Evolutionary conservation across 2,329 filamentous ascomycete genomes (phyloP).

Genomic region (Raffaelea albimanens): DNA sequence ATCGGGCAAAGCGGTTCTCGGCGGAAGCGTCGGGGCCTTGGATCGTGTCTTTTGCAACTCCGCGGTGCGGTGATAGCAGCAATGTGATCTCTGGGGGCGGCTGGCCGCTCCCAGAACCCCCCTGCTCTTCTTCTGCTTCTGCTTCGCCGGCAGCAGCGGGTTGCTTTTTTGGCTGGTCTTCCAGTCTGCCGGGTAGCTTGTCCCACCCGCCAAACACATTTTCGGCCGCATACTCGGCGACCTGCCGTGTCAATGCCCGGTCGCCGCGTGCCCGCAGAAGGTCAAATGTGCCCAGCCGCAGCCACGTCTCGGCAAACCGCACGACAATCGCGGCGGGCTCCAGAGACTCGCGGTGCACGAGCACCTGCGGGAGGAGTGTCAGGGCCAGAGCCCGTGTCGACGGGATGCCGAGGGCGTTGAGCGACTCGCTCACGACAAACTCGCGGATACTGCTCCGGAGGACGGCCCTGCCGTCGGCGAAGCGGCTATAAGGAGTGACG

Average conservation of each 20-base stretch:
- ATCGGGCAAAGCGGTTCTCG: constrained; percentile 77
- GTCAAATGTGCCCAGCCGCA: constrained; percentile 93
- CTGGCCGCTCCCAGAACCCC: too few species aligned
- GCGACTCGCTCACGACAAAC: constrained; percentile 82
- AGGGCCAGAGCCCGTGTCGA: constrained; percentile 79
- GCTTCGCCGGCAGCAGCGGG: too few species aligned
- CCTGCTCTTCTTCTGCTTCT: too few species aligned
- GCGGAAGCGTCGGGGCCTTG: constrained; percentile 30
- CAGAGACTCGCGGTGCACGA: constrained; percentile 66
- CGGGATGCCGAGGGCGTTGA: constrained; percentile 78
- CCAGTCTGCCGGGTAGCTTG: constrained; percentile 56
- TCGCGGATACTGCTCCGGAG: constrained; percentile 87
- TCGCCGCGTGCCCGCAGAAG: constrained; percentile 78
- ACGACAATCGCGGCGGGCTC: constrained; percentile 91
- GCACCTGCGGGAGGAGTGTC: constrained; percentile 62
- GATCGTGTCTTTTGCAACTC: constrained; percentile 1
- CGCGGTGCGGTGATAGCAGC: constrained; percentile 16
- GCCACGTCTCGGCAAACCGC: constrained; percentile 84
- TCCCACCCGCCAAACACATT: constrained; percentile 86
- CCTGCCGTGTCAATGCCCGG: constrained; percentile 57
- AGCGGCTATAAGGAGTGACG: constrained; percentile 86
- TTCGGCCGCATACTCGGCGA: constrained; percentile 78
- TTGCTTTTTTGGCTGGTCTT: constrained; percentile 22
- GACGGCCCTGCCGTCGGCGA: constrained; percentile 92
- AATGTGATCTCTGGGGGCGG: neutral